Evolutionary conservation across 2,329 filamentous ascomycete species (phyloP), one percentile per base, ranked within the genome.

Genomic region (Apiospora marii): DNA sequence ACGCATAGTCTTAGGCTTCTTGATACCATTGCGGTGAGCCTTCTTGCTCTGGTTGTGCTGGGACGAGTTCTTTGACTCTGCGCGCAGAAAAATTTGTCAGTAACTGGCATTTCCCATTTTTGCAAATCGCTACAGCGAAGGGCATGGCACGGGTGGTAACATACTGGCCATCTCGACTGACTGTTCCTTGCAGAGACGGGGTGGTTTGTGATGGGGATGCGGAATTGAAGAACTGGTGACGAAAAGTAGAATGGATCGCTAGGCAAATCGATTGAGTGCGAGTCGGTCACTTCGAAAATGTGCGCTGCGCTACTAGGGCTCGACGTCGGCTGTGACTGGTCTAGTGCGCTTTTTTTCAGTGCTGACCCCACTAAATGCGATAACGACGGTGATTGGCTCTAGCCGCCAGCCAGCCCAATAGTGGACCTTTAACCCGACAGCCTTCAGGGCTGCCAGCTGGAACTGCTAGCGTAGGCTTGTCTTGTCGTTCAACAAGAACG

Each of bases 61-160:
- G 83, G 96, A 98, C 89, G 94, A 97, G 93, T 98, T 98, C 95
- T 98, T 98, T 83, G 96, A 98, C 92, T 98, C 95, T 98, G 85
- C 73, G 73, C 61, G 51, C 72, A 51, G 46, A 72, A 73, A 68
- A 71, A n/a, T 41, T 13, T n/a, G 58, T 64, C 71, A 46, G 76
- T 83, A 70, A 84, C 34, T n/a, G 79, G 79, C 75, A 76, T 43
- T 67, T 34, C 12, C 14, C 30, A 30, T 30, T 22, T 72, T 44
- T 13, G 1, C 12, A 4, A 68, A 12, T 30, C 37, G n/a, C 69
- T 30, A 5, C 27, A 68, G 43, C 24, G 16, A 61, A 24, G 30
- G 19, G 8, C 24, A 46, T 27, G 1, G 49, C 34, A n/a, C 34
- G 58, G 58, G 34, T n/a, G 34, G 34, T 71, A 10, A 70, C 67